phyloP scores from a whole-genome alignment of 148 eudicot species.

The Arbutus unedo region DNA sequence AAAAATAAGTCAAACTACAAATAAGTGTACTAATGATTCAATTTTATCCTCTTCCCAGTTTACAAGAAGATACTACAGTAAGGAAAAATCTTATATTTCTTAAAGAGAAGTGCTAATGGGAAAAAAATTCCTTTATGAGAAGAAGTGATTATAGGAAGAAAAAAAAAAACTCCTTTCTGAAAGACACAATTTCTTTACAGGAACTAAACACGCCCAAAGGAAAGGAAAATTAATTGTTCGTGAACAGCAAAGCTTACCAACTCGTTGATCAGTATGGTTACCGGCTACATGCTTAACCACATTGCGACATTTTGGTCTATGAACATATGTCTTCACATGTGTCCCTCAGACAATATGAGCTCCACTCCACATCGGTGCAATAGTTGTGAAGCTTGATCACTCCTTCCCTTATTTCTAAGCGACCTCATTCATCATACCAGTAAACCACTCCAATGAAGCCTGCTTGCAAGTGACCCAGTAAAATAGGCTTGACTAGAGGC shows the following conservation, averaged over 20 bases:
- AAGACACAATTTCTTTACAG: background rate
- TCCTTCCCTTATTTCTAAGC: slow-evolving; percentile 44
- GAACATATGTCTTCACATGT: slow-evolving; percentile 47
- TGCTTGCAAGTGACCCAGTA: slow-evolving; percentile 54
- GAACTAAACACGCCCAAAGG: background rate
- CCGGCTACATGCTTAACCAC: slow-evolving; percentile 46
- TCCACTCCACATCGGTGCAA: slow-evolving; percentile 50
- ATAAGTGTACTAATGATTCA: background rate
- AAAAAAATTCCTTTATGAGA: background rate
- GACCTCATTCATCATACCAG: slow-evolving; percentile 51
- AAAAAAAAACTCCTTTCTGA: background rate
- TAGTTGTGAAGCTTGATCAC: slow-evolving; percentile 57
- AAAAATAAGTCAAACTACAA: background rate
- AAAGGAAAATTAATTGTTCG: background rate
- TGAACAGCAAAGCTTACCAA: slow-evolving; percentile 34
- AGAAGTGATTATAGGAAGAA: background rate
- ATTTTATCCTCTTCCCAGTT: background rate
- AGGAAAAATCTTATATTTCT: background rate
- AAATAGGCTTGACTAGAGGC: slow-evolving; percentile 37
- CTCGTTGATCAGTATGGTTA: slow-evolving; percentile 35
- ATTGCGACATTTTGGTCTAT: slow-evolving; percentile 51
- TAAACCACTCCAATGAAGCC: slow-evolving; percentile 58
- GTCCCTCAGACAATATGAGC: slow-evolving; percentile 50
- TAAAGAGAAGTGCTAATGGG: background rate
- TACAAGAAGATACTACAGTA: background rate